A percentile compares a stretch with the other conserved stretches of the same genome.
Conservation (phyloP, 2,329 filamentous ascomycete genomes). For the Plectosphaerella sp. region DNA sequence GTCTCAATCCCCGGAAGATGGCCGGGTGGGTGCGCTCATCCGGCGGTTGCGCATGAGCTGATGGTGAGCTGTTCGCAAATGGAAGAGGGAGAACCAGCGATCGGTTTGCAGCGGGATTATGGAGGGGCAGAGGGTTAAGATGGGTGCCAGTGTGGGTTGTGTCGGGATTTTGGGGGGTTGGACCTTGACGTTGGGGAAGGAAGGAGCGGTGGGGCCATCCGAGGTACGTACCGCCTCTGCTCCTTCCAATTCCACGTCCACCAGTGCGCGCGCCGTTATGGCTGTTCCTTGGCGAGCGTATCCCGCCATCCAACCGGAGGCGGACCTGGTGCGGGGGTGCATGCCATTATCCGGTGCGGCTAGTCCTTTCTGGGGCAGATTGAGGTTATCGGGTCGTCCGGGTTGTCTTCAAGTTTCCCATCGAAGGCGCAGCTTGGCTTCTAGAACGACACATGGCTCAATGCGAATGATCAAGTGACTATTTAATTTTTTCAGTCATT, state of each 20-base stretch:
- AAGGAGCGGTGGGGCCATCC: constrained; percentile 6
- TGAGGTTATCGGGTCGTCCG: too few relatives aligned
- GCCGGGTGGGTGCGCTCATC: not conserved
- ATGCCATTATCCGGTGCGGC: not conserved
- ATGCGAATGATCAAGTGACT: too few relatives aligned
- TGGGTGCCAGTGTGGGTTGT: constrained; percentile 1
- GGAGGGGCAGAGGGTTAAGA: constrained; percentile 9
- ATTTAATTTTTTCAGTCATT: too few relatives aligned
- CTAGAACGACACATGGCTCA: too few relatives aligned
- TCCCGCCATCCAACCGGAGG: not conserved
- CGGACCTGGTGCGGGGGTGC: not conserved
- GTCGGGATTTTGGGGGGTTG: constrained; percentile 5
- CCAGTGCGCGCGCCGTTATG: not conserved
- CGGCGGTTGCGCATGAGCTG: not conserved
- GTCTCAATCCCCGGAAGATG: too few relatives aligned
- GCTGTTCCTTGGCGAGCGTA: not conserved
- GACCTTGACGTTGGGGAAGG: not conserved
- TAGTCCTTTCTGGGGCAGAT: not conserved
- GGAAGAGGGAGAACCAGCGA: constrained; percentile 12
- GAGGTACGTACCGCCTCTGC: constrained; percentile 1
- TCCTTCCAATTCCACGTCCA: constrained; percentile 3
- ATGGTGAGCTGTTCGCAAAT: not conserved
- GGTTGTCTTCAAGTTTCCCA: too few relatives aligned
- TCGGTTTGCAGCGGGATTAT: constrained; percentile 26
- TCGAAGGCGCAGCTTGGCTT: too few relatives aligned